These are phyloP conservation scores for Trichomonas gallinae DNA, from an alignment of 208 protist species.

Conservation along the genomic window DNA sequence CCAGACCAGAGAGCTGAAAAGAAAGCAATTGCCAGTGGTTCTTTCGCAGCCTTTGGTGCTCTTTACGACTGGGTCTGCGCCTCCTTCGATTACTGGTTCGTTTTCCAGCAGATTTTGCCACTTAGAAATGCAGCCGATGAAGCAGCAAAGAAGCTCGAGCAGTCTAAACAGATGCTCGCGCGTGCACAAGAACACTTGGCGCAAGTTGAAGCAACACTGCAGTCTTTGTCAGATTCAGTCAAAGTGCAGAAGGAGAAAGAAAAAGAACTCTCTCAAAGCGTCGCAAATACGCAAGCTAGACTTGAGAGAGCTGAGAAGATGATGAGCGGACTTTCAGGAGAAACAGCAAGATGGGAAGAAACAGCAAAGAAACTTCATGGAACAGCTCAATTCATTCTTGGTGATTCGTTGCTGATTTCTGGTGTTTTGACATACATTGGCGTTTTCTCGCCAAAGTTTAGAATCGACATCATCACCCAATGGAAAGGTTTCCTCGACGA, in stretches of 20 bases:
- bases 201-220: slow-evolving; percentile 50
- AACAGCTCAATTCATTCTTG: slow-evolving; percentile 56
- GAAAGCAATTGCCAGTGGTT: slow-evolving; percentile 65
- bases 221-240: slow-evolving; percentile 49
- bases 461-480: slow-evolving; percentile 57
- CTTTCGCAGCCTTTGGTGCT: slow-evolving; percentile 69
- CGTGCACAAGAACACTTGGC: slow-evolving; percentile 67
- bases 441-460: slow-evolving; percentile 71
- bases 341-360: slow-evolving; percentile 54
- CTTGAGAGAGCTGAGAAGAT: slow-evolving; percentile 77
- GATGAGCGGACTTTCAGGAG: slow-evolving; percentile 49
- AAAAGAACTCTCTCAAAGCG: background rate
- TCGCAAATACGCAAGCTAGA: background rate
- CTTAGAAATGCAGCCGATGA: slow-evolving; percentile 66
- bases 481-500: slow-evolving; percentile 54
- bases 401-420: slow-evolving; percentile 80
- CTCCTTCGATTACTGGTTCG: slow-evolving; percentile 50
- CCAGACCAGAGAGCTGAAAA: slow-evolving; percentile 75
- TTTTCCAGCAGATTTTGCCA: slow-evolving; percentile 73
- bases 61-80: slow-evolving; percentile 82
- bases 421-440: slow-evolving; percentile 80
- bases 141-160: slow-evolving; percentile 65
- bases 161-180: slow-evolving; percentile 61
- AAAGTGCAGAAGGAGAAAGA: slow-evolving; percentile 64
- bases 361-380: slow-evolving; percentile 22